phyloP scores from a whole-genome alignment of 2,329 filamentous ascomycete species.

The Pseudocercospora fuligena region DNA sequence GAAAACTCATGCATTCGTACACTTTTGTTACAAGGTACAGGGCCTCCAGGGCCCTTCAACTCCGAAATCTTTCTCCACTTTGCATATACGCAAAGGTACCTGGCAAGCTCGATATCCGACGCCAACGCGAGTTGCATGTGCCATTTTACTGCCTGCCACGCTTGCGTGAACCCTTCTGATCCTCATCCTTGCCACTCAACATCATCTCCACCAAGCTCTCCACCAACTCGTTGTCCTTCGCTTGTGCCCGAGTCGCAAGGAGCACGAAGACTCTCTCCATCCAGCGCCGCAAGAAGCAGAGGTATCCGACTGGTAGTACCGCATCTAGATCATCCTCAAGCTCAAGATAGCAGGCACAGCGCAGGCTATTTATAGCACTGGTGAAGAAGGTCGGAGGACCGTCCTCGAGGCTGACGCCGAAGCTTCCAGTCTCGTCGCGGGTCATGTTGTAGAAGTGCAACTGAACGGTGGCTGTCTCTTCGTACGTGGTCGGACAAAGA shows the following conservation, averaged over 20 bases:
- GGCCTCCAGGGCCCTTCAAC: background rate
- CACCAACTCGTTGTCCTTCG: background rate
- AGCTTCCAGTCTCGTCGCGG: background rate
- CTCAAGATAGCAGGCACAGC: background rate
- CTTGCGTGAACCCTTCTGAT: background rate
- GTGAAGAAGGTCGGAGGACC: background rate
- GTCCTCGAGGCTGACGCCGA: background rate
- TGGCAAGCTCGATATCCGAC: too few relatives aligned
- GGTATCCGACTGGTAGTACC: background rate
- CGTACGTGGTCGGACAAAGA: background rate
- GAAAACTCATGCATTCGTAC: background rate
- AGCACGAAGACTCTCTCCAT: background rate
- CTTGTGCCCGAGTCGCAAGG: background rate
- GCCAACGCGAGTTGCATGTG: background rate
- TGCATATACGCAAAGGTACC: too few relatives aligned
- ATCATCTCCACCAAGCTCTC: background rate
- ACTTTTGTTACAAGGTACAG: background rate
- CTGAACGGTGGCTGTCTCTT: background rate
- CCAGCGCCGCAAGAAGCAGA: background rate
- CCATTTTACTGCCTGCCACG: background rate
- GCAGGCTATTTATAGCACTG: background rate
- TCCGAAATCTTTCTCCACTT: background rate
- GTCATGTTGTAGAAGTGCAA: background rate
- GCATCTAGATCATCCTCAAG: background rate
- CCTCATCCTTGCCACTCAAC: background rate